Evolutionary conservation across 441 rosid species (phyloP).

Genomic region (Syzygium syzygioides): DNA sequence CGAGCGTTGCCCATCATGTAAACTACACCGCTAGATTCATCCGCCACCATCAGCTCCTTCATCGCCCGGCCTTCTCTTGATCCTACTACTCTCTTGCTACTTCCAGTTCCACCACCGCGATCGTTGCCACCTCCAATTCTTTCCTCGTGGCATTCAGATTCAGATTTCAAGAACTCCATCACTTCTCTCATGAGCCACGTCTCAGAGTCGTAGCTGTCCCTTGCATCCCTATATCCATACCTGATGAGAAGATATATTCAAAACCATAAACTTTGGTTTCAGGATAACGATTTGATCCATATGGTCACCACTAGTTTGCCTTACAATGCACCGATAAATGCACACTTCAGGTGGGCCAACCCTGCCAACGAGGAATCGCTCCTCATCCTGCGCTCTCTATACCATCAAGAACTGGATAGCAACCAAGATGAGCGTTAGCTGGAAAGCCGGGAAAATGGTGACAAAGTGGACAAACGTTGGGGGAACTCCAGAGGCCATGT

Average conservation of each 20-base stretch:
- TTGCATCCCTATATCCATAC: constrained; percentile 13
- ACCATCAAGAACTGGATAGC: constrained; percentile 8
- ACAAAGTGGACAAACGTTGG: constrained; percentile 24
- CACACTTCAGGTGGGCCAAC: constrained; percentile 5
- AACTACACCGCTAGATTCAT: background rate
- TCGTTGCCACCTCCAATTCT: background rate
- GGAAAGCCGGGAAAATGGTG: constrained; percentile 26
- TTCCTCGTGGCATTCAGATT: background rate
- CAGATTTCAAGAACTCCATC: background rate
- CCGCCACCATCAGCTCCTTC: background rate
- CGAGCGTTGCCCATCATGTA: background rate
- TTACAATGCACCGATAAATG: constrained; percentile 16
- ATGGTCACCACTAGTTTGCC: constrained; percentile 3
- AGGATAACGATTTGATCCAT: background rate
- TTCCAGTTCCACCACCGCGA: background rate
- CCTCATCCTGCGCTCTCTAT: constrained; percentile 8
- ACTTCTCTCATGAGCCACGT: background rate
- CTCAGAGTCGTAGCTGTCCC: background rate
- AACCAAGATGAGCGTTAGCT: constrained; percentile 17
- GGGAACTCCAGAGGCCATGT: constrained; percentile 17
- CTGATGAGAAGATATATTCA: background rate
- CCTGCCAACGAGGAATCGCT: constrained; percentile 11
- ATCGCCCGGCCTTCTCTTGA: background rate
- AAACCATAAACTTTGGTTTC: background rate
- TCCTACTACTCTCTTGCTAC: too few relatives aligned